Conservation (phyloP, 2,329 filamentous ascomycete species). For the Colletotrichum lentis region DNA sequence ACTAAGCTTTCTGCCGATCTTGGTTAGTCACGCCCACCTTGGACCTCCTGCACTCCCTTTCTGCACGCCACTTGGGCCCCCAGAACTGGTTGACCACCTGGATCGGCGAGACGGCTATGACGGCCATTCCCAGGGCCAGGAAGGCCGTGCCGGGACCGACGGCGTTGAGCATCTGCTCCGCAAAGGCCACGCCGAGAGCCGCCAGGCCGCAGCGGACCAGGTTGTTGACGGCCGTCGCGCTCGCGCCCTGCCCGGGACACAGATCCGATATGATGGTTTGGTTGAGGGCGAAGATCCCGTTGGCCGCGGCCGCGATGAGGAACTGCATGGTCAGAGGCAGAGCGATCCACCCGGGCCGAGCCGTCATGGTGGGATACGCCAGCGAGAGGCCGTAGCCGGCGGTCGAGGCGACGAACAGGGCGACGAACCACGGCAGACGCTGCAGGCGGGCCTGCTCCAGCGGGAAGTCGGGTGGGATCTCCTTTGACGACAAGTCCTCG, state of each 20-base stretch:
- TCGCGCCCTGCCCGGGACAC: constrained; percentile 45
- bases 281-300: constrained; percentile 49
- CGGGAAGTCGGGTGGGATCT: constrained; percentile 49
- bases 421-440: constrained; percentile 50
- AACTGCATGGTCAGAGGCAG: constrained; percentile 46
- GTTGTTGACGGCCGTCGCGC: constrained; percentile 49
- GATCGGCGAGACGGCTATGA: constrained; percentile 30
- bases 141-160: constrained; percentile 31
- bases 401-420: constrained; percentile 47
- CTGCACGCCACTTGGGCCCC: constrained; percentile 33
- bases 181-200: constrained; percentile 26
- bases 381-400: constrained; percentile 49
- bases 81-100: constrained; percentile 34
- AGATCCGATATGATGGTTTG: constrained; percentile 48
- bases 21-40: neutral
- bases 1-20: constrained; percentile 28
- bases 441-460: constrained; percentile 53
- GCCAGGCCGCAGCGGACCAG: constrained; percentile 38
- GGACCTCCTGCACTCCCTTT: constrained; percentile 17
- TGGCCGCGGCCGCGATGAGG: constrained; percentile 49
- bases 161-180: constrained; percentile 30
- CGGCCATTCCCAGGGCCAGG: constrained; percentile 18
- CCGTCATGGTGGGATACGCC: constrained; percentile 32
- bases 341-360: constrained; percentile 41
- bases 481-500: constrained; percentile 43